Evolutionary conservation across 495 filamentous ascomycete species (phyloP), one percentile per base, ranked within the genome.

Genomic region (Articulospora tetracladia): DNA sequence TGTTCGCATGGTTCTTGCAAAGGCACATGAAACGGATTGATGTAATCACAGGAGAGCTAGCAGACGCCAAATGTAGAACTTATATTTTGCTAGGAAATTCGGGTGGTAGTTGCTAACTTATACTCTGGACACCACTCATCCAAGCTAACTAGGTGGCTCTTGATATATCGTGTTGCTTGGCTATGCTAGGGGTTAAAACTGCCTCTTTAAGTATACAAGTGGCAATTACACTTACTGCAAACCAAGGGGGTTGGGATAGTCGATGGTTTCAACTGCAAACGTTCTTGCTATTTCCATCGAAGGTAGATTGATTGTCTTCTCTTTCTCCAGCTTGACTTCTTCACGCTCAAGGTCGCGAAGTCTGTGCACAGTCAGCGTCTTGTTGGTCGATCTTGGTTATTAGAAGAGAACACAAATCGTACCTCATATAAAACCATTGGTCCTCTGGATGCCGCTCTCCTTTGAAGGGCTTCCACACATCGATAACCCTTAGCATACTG

Each of bases 111-210:
- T 7, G 50, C 50, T 7, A 61, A 23, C 44, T 57, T 61, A 28
- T 61, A 61, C 26, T 61, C 59, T 41, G 59, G 59, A n/a, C 59
- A 61, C 15, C 36, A 61, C 1, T 61, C 59, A 13, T 55, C 39
- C 59, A 61, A 26, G 13, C 20, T 44, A 2, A 36, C 15, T 28
- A 59, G 4, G 7, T 50, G 55, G 12, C 48, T 27, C 10, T 51
- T 19, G n/a, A 55, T 32, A 19, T 36, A 61, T 20, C 51, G 36
- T 19, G 30, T 55, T 4, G 53, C 32, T 56, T 61, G 59, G 27
- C 56, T 58, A 3, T 26, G 23, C n/a, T n/a, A 10, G 36, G 1
- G 11, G 32, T 58, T 25, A 58, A n/a, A n/a, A n/a, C n/a, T n/a
- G n/a, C n/a, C n/a, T n/a, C n/a, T n/a, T n/a, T n/a, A n/a, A n/a